phyloP scores from a whole-genome alignment of 2,329 filamentous ascomycete genomes.

The Aquanectria penicillioides region DNA sequence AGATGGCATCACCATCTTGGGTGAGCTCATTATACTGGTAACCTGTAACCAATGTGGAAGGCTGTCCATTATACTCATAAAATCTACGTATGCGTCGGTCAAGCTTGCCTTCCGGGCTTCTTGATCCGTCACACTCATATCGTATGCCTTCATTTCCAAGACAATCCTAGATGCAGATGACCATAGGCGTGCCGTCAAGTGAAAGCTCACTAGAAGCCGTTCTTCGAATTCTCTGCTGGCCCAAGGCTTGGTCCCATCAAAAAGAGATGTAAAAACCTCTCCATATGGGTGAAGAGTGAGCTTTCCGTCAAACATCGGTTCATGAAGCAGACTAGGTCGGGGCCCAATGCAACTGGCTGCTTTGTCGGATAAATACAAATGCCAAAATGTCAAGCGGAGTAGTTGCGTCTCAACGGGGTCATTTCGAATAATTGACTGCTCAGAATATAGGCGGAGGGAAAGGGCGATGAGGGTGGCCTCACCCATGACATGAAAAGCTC shows the following conservation, averaged over 20 bases:
- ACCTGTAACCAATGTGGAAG: background rate
- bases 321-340: background rate
- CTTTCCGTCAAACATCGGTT: background rate
- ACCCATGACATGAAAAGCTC: conserved; percentile 14
- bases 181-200: background rate
- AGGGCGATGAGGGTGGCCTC: conserved; percentile 9
- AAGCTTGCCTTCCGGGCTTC: background rate
- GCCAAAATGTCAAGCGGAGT: conserved; percentile 2
- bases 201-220: background rate
- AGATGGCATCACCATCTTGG: background rate
- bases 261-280: background rate
- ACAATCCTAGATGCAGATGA: background rate
- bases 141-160: background rate
- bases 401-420: background rate
- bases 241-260: background rate
- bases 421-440: background rate
- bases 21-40: background rate
- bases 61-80: background rate
- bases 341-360: background rate
- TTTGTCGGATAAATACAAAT: conserved; percentile 1
- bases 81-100: background rate
- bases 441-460: background rate
- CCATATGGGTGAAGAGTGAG: background rate
- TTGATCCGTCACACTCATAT: background rate
- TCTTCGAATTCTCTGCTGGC: background rate